Evolutionary conservation across 2,329 filamentous ascomycete genomes (phyloP).

Genomic region (Talaromyces atroroseus): DNA sequence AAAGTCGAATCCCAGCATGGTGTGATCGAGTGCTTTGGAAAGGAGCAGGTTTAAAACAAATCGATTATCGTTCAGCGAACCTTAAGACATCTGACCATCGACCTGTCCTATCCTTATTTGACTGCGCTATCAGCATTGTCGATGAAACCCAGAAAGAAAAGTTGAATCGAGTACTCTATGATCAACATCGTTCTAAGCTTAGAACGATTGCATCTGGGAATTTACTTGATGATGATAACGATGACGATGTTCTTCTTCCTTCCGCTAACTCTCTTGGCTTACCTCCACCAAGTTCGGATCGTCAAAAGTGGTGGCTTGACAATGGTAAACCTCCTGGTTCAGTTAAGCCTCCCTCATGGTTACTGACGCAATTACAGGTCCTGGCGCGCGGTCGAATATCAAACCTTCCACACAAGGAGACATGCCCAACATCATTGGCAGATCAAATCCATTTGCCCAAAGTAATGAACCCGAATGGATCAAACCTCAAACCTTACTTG

Average conservation of each 20-base stretch:
- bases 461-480: conserved; percentile 83
- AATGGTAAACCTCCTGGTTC: conserved; percentile 40
- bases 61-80: conserved; percentile 75
- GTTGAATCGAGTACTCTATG: conserved; percentile 71
- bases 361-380: conserved; percentile 40
- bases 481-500: conserved; percentile 4
- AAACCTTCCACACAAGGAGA: conserved; percentile 59
- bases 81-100: conserved; percentile 90
- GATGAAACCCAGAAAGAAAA: conserved; percentile 67
- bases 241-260: conserved; percentile 76
- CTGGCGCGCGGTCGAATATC: conserved; percentile 68
- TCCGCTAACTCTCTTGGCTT: conserved; percentile 75
- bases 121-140: conserved; percentile 74
- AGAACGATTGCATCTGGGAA: neutral
- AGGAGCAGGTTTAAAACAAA: conserved; percentile 74
- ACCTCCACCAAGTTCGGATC: conserved; percentile 58
- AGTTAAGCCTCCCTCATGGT: neutral
- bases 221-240: conserved; percentile 28
- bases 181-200: conserved; percentile 59
- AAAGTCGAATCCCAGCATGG: conserved; percentile 92
- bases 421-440: conserved; percentile 65
- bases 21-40: conserved; percentile 89
- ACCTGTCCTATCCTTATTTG: conserved; percentile 88
- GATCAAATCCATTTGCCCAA: conserved; percentile 73
- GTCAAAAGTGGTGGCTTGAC: conserved; percentile 61